Conservation (phyloP, 768 basidiomycete genomes). For the Termitomyces sp. region DNA sequence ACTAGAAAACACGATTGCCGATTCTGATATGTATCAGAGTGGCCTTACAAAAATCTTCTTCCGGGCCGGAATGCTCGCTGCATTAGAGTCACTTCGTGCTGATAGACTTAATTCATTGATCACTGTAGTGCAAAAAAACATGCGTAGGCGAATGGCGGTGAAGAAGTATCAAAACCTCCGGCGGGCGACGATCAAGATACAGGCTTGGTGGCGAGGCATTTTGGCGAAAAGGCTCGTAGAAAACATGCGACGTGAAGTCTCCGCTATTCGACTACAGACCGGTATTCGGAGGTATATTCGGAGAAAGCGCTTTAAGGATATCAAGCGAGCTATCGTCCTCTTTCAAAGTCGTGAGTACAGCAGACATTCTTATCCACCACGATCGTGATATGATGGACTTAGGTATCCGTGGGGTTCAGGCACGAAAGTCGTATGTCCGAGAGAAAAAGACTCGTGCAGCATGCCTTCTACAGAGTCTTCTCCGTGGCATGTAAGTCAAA, state of each 20-base stretch:
- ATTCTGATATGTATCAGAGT: slow-evolving; percentile 94
- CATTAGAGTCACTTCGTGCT: slow-evolving; percentile 86
- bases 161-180: slow-evolving; percentile 74
- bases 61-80: slow-evolving; percentile 97
- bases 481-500: slow-evolving; percentile 75
- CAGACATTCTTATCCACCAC: background rate
- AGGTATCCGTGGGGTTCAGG: slow-evolving; percentile 75
- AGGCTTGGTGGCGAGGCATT: slow-evolving; percentile 93
- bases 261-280: slow-evolving; percentile 74
- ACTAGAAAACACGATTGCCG: slow-evolving; percentile 81
- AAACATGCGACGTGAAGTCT: slow-evolving; percentile 63
- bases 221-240: slow-evolving; percentile 69
- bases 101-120: slow-evolving; percentile 86
- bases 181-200: slow-evolving; percentile 73
- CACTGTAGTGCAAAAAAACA: slow-evolving; percentile 96
- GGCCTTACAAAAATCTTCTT: slow-evolving; percentile 99
- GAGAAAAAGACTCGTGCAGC: slow-evolving; percentile 58
- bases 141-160: slow-evolving; percentile 80
- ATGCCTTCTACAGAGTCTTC: slow-evolving; percentile 69
- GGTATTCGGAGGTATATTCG: slow-evolving; percentile 69
- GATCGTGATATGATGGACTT: slow-evolving; percentile 1
- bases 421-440: slow-evolving; percentile 55
- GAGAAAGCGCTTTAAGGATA: slow-evolving; percentile 60
- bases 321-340: slow-evolving; percentile 55
- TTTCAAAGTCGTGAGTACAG: slow-evolving; percentile 79